Evolutionary conservation across 257 asterid genomes (phyloP).

Genomic region (Rhazya stricta): DNA sequence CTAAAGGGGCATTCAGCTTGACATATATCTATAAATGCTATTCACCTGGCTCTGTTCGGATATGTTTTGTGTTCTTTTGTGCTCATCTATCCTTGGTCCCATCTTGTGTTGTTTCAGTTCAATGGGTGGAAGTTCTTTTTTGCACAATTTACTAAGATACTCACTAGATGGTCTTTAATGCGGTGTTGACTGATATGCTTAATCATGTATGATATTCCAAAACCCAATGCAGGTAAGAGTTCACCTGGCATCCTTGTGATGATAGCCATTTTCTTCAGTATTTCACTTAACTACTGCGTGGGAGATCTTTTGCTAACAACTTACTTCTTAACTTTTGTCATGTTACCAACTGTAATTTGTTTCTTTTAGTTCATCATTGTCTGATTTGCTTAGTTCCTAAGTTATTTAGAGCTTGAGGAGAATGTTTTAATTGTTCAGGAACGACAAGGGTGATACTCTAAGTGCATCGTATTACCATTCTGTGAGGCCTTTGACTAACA

Average conservation of each 20-base stretch:
- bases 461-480: constrained; percentile 23
- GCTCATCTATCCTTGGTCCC: too few species aligned
- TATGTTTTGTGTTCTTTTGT: not conserved
- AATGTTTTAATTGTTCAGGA: constrained; percentile 12
- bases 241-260: not conserved
- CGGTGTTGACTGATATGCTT: not conserved
- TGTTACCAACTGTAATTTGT: not conserved
- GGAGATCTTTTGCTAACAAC: not conserved
- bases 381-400: not conserved
- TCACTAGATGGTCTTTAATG: not conserved
- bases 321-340: not conserved
- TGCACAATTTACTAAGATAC: not conserved
- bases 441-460: constrained; percentile 21
- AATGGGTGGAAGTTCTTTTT: not conserved
- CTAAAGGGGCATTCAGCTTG: not conserved
- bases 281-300: not conserved
- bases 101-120: not conserved
- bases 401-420: not conserved
- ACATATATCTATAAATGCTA: not conserved
- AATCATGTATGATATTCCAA: not conserved
- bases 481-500: constrained; percentile 14
- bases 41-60: not conserved
- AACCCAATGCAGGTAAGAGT: not conserved
- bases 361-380: not conserved
- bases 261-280: not conserved